Evolutionary conservation across 2,329 filamentous ascomycete genomes (phyloP).

Genomic region (Hirsutella thompsonii): DNA sequence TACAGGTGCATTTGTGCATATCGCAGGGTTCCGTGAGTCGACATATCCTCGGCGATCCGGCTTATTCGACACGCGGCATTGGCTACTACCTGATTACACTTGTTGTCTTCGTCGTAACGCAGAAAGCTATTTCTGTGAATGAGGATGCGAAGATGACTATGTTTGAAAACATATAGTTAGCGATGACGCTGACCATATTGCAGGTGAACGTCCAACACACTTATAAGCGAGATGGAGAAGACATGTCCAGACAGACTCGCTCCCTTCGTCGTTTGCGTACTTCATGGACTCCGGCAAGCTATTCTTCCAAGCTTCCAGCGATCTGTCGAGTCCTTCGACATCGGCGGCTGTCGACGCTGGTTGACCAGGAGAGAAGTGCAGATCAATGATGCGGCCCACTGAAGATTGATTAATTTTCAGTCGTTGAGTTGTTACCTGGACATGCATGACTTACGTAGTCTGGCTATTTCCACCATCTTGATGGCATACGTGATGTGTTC

Average conservation of each 20-base stretch:
- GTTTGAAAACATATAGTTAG: no score
- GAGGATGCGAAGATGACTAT: conserved; percentile 21
- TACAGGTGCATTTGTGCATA: conserved; percentile 26
- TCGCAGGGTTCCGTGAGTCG: conserved; percentile 17
- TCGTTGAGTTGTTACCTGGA: no score
- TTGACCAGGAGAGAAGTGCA: conserved; percentile 22
- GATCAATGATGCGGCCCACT: conserved; percentile 22
- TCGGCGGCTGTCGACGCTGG: conserved; percentile 13
- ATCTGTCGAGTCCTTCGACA: conserved; percentile 14
- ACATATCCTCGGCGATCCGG: conserved; percentile 25
- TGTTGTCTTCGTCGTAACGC: conserved; percentile 11
- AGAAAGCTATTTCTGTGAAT: conserved; percentile 22
- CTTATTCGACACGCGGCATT: conserved; percentile 21
- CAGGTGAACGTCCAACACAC: conserved; percentile 8
- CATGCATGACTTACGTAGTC: conserved; percentile 13
- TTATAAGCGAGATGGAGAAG: conserved; percentile 24
- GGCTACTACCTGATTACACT: conserved; percentile 16
- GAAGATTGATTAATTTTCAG: no score
- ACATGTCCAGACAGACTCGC: conserved; percentile 21
- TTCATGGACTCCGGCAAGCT: conserved; percentile 19
- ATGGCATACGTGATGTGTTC: conserved; percentile 22
- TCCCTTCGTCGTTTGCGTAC: conserved; percentile 16
- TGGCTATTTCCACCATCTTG: conserved; percentile 24
- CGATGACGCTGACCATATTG: no score
- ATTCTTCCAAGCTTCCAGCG: conserved; percentile 19